Evolutionary conservation across 768 basidiomycete species (phyloP).

Genomic region (Lyophyllum shimeji): DNA sequence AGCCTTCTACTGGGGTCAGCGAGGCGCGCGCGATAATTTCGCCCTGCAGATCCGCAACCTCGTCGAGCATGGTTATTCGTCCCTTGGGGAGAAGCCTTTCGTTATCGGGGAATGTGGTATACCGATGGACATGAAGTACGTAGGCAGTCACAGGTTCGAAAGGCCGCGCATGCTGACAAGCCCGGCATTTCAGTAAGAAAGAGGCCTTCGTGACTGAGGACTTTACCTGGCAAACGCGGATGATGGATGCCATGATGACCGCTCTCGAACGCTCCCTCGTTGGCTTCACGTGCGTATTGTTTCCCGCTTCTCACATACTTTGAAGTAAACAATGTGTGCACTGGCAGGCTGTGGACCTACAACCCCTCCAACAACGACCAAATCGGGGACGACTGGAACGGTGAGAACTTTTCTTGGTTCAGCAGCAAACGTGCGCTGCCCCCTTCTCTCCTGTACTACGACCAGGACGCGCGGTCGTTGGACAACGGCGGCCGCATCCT

Average conservation of each 20-base stretch:
- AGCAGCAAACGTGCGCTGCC: conserved; percentile 59
- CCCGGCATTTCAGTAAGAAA: conserved; percentile 46
- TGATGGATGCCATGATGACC: conserved; percentile 94
- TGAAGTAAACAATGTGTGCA: background rate
- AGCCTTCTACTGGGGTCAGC: conserved; percentile 86
- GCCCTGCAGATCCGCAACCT: conserved; percentile 79
- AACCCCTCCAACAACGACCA: conserved; percentile 83
- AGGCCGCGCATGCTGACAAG: background rate
- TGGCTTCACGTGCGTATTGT: conserved; percentile 83
- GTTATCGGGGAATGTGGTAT: conserved; percentile 92
- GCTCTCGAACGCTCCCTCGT: conserved; percentile 75
- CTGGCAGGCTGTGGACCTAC: conserved; percentile 86
- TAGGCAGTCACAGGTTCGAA: conserved; percentile 7
- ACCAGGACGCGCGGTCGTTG: conserved; percentile 64
- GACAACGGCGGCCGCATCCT: conserved; percentile 85
- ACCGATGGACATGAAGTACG: conserved; percentile 97
- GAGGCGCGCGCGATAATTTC: conserved; percentile 81
- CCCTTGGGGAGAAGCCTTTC: conserved; percentile 80
- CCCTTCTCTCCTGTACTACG: conserved; percentile 50
- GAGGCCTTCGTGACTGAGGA: conserved; percentile 72
- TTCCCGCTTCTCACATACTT: too few relatives aligned
- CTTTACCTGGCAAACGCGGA: conserved; percentile 80
- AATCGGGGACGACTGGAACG: conserved; percentile 89
- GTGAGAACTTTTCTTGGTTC: conserved; percentile 98
- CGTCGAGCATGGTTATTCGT: conserved; percentile 62